Percentiles rank a stretch among this genome's conserved stretches.
Conservation (phyloP, 768 basidiomycete genomes). For the Pleurotus giganteus region DNA sequence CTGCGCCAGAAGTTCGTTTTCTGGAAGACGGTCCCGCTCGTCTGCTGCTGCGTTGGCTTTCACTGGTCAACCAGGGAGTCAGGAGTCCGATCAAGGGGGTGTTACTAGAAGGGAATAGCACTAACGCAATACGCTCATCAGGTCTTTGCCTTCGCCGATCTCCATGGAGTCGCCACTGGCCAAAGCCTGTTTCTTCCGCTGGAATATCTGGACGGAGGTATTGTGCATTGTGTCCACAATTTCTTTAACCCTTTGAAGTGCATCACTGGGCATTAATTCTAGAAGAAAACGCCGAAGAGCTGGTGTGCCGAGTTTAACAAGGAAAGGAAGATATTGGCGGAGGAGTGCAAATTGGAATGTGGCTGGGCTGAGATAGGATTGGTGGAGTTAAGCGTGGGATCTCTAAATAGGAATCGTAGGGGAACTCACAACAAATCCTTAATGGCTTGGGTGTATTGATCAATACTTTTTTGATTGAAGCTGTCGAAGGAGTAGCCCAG, state of each 20-base stretch:
- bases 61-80: conserved; percentile 23
- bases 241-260: conserved; percentile 28
- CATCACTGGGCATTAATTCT: conserved; percentile 28
- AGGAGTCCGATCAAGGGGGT: neutral
- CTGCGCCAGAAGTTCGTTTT: conserved; percentile 39
- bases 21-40: conserved; percentile 28
- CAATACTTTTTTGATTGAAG: conserved; percentile 27
- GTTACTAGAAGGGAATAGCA: neutral
- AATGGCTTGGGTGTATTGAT: conserved; percentile 30
- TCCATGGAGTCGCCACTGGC: conserved; percentile 28
- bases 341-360: conserved; percentile 15
- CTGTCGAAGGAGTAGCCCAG: conserved; percentile 44
- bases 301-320: conserved; percentile 23
- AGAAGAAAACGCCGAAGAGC: conserved; percentile 31
- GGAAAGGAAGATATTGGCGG: conserved; percentile 15
- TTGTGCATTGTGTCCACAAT: conserved; percentile 33
- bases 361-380: conserved; percentile 13
- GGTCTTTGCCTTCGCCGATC: conserved; percentile 39
- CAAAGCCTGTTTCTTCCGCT: conserved; percentile 33
- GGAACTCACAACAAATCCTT: conserved; percentile 29
- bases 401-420: neutral
- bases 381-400: conserved; percentile 1
- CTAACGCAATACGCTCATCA: conserved; percentile 45
- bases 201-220: conserved; percentile 33
- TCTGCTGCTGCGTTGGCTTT: conserved; percentile 34